Evolutionary conservation across 768 basidiomycete genomes (phyloP).

Genomic region (Pisolithus sp.): DNA sequence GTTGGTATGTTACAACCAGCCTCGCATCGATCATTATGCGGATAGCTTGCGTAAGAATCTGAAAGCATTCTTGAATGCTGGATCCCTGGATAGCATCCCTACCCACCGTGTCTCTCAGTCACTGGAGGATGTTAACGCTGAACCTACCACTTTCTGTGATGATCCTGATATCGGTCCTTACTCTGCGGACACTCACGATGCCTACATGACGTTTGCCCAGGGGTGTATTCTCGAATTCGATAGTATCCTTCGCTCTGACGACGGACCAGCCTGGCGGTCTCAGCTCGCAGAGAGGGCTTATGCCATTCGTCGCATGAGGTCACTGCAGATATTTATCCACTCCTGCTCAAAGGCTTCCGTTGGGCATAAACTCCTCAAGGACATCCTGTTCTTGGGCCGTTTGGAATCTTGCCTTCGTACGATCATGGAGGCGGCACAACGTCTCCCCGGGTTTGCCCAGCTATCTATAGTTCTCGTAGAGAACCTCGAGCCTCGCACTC

Average conservation of each 20-base stretch:
- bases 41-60: background rate
- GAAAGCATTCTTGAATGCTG: background rate
- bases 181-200: background rate
- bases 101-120: too few species aligned
- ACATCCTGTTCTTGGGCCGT: background rate
- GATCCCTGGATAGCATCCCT: background rate
- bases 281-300: background rate
- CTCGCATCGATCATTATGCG: background rate
- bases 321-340: background rate
- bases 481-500: background rate
- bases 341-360: background rate
- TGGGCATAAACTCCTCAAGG: background rate
- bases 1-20: background rate
- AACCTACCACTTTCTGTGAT: background rate
- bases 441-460: background rate
- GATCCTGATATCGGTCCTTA: background rate
- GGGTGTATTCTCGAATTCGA: background rate
- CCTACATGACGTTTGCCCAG: slow-evolving; percentile 1
- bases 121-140: too few species aligned
- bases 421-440: too few species aligned
- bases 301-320: background rate
- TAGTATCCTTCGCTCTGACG: background rate
- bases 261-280: background rate
- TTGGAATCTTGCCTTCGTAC: too few species aligned
- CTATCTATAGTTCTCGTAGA: background rate